Evolutionary conservation across 805 yeast species (phyloP), one percentile per base, ranked within the genome.

Genomic region (Sporopachydermia quercuum): DNA sequence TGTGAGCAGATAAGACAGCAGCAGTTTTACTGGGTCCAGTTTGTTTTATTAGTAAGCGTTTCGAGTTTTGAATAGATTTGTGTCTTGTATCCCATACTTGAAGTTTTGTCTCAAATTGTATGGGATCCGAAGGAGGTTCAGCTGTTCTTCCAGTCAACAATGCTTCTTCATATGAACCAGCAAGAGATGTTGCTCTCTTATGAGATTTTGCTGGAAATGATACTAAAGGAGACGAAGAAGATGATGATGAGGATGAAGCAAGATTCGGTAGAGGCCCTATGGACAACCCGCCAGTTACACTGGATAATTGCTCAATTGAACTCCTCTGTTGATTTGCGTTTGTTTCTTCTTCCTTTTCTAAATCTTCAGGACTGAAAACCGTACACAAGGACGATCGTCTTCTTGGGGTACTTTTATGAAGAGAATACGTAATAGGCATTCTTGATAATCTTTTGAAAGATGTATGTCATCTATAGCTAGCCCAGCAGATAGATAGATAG

Each of bases 111-210:
- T 41, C 48, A 14, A 49, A 50, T 6, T 42, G 37, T 13, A 51
- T 55, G 0, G 51, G 52, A 1, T 40, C 36, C 5, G 54, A 50
- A 2, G 54, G 47, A 15, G 47, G 54, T 2, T 51, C 50, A 16
- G 52, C 49, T 39, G 59, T 57, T 3, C 51, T 61, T 16, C 47
- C 52, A 1, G 49, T 49, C 8, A 56, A 41, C 37, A 56, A 42
- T 11, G 56, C 48, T 44, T 56, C 61, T 36, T 56, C 61, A 38
- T 54, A 56, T 5, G 60, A 54, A 13, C 61, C 61, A 15, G 53
- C 52, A 18, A 56, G 42, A 3, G 55, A 40, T 39, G 13, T 23
- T 8, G 30, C 8, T 8, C 30, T n/a, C n/a, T n/a, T 8, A 23
- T n/a, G 30, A 8, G 13, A 23, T n/a, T n/a, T 8, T n/a, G 30